Conservation (phyloP, 1,139 yeast species). For the Citeromyces siamensis region DNA sequence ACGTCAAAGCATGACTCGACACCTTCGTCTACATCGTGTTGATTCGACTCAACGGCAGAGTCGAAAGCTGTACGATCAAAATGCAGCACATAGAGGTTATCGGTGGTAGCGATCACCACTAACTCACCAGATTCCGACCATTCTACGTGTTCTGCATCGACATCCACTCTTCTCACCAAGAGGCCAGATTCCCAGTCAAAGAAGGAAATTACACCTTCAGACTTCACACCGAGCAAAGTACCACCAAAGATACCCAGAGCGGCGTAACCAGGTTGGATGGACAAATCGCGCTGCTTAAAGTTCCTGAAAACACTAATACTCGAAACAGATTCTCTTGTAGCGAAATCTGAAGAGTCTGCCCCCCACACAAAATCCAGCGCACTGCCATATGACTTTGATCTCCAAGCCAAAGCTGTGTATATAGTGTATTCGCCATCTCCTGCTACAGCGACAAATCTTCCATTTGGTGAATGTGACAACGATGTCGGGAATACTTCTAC, state of each 20-base stretch:
- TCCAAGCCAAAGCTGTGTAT: slow-evolving; percentile 96
- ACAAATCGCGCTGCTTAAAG: slow-evolving; percentile 64
- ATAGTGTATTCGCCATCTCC: slow-evolving; percentile 98
- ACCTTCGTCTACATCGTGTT: slow-evolving; percentile 72
- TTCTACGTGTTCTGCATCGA: slow-evolving; percentile 66
- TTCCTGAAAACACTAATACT: slow-evolving; percentile 66
- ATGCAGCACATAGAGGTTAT: slow-evolving; percentile 71
- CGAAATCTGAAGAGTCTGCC: slow-evolving; percentile 79
- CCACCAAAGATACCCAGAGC: slow-evolving; percentile 85
- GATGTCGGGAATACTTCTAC: slow-evolving; percentile 89
- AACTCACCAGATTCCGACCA: slow-evolving; percentile 96
- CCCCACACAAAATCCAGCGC: slow-evolving; percentile 95
- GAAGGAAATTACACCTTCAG: slow-evolving; percentile 73
- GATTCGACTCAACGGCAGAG: slow-evolving; percentile 46
- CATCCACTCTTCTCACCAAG: slow-evolving; percentile 75
- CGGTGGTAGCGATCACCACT: slow-evolving; percentile 57
- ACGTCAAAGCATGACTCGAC: slow-evolving; percentile 81
- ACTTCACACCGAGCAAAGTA: slow-evolving; percentile 68
- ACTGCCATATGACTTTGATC: slow-evolving; percentile 86
- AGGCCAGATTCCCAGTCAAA: slow-evolving; percentile 90
- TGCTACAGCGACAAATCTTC: slow-evolving; percentile 91
- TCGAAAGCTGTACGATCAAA: slow-evolving; percentile 59
- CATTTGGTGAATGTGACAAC: slow-evolving; percentile 88
- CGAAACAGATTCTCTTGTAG: slow-evolving; percentile 61
- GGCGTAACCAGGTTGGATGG: slow-evolving; percentile 56